Evolutionary conservation across 495 filamentous ascomycete genomes (phyloP).

Genomic region (Terfezia boudieri): DNA sequence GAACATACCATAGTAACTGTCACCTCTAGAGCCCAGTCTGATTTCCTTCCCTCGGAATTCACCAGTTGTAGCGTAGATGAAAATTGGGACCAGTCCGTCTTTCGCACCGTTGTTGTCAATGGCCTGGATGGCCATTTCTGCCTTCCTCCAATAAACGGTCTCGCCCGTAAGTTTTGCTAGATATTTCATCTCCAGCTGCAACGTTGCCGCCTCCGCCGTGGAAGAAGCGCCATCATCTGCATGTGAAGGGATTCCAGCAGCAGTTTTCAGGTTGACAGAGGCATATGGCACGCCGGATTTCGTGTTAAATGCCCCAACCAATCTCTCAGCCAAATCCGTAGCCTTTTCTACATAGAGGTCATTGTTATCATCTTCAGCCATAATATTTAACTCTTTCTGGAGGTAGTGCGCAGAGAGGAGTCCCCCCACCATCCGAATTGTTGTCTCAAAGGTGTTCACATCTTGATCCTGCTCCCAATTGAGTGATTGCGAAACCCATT

Average conservation of each 20-base stretch:
- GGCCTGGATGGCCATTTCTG: conserved; percentile 75
- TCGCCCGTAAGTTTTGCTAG: conserved; percentile 87
- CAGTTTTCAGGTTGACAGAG: conserved; percentile 65
- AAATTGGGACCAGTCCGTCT: conserved; percentile 81
- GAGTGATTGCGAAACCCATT: conserved; percentile 71
- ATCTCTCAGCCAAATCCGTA: conserved; percentile 67
- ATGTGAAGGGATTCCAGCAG: conserved; percentile 53
- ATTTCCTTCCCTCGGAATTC: conserved; percentile 65
- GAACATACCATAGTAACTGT: conserved; percentile 65
- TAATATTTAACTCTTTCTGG: conserved; percentile 24
- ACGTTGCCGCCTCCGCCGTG: conserved; percentile 72
- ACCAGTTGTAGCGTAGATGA: conserved; percentile 57
- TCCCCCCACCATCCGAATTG: conserved; percentile 91
- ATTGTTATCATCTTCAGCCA: conserved; percentile 47
- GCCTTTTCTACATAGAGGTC: conserved; percentile 94
- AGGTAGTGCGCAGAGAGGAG: conserved; percentile 89
- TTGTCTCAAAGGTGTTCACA: conserved; percentile 95
- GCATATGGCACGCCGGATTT: conserved; percentile 69
- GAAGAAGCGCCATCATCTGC: conserved; percentile 75
- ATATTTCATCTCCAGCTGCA: conserved; percentile 97
- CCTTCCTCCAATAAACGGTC: conserved; percentile 67
- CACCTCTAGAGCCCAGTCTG: conserved; percentile 74
- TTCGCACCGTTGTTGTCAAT: conserved; percentile 54
- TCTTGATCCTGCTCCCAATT: conserved; percentile 81
- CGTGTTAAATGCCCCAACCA: conserved; percentile 74